phyloP scores from a whole-genome alignment of 331 rosid genomes.

The Malus hybrid region DNA sequence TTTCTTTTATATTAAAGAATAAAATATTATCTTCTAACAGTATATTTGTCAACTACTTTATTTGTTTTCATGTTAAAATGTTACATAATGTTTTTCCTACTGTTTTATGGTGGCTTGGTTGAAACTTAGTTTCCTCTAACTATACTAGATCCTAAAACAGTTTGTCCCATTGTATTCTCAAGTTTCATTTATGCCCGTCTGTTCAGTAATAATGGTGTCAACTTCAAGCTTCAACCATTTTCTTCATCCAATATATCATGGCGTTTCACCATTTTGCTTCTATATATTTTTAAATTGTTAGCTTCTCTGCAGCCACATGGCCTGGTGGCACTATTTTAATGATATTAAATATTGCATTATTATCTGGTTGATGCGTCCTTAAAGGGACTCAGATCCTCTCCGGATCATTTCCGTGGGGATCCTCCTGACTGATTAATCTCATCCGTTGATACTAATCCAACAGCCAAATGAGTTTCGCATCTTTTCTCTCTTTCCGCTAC shows the following conservation, averaged over 20 bases:
- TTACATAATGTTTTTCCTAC: background rate
- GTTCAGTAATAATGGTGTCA: background rate
- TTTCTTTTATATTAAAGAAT: background rate
- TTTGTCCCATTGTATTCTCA: background rate
- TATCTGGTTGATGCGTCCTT: background rate
- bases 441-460: too few relatives aligned
- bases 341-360: background rate
- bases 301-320: background rate
- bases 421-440: too few relatives aligned
- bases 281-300: background rate
- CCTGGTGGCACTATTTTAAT: background rate
- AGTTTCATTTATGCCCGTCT: background rate
- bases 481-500: too few relatives aligned
- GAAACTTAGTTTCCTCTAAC: conserved; percentile 2
- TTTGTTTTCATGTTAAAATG: background rate
- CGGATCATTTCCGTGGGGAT: too few relatives aligned
- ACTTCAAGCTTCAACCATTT: too few relatives aligned
- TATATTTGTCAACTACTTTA: conserved; percentile 7
- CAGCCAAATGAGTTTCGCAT: too few relatives aligned
- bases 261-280: background rate
- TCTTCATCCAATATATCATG: too few relatives aligned
- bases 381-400: background rate
- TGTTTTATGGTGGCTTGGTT: background rate
- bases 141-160: background rate
- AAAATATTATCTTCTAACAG: background rate